A percentile compares a stretch with the other conserved stretches of the same genome.
Evolutionary conservation across 2,329 filamentous ascomycete species (phyloP).

Genomic region (Monosporascus ibericus): DNA sequence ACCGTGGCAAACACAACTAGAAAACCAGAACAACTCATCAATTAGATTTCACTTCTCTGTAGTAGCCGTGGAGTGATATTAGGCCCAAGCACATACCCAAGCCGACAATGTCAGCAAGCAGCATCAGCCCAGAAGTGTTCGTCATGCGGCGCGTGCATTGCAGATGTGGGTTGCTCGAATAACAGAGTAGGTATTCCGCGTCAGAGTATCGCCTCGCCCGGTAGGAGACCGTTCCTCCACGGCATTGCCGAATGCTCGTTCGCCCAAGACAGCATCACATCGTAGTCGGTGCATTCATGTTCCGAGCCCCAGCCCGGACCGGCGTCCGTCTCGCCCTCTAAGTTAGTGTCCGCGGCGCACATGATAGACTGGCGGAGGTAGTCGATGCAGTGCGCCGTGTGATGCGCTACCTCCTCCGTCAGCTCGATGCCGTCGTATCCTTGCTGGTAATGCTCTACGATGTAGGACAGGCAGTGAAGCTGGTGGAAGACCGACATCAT

Average conservation of each 20-base stretch:
- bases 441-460: constrained; percentile 28
- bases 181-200: neutral
- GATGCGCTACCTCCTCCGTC: constrained; percentile 27
- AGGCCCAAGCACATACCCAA: too few relatives aligned
- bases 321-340: constrained; percentile 30
- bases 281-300: constrained; percentile 30
- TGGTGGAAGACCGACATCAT: constrained; percentile 35
- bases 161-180: too few relatives aligned
- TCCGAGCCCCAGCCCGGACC: constrained; percentile 31
- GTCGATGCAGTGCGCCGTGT: constrained; percentile 33
- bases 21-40: too few relatives aligned
- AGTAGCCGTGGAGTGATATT: too few relatives aligned
- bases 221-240: constrained; percentile 24
- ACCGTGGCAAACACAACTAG: too few relatives aligned
- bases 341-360: constrained; percentile 31
- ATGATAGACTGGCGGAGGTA: constrained; percentile 32
- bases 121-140: too few relatives aligned
- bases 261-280: constrained; percentile 29
- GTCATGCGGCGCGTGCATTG: too few relatives aligned
- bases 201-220: constrained; percentile 19
- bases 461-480: constrained; percentile 32
- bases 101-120: too few relatives aligned
- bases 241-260: constrained; percentile 24
- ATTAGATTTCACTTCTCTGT: too few relatives aligned
- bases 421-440: constrained; percentile 27